These are phyloP conservation scores for Phialemoniopsis sp. DNA, from an alignment of 2,329 filamentous ascomycete genomes.

Conservation along the genomic window DNA sequence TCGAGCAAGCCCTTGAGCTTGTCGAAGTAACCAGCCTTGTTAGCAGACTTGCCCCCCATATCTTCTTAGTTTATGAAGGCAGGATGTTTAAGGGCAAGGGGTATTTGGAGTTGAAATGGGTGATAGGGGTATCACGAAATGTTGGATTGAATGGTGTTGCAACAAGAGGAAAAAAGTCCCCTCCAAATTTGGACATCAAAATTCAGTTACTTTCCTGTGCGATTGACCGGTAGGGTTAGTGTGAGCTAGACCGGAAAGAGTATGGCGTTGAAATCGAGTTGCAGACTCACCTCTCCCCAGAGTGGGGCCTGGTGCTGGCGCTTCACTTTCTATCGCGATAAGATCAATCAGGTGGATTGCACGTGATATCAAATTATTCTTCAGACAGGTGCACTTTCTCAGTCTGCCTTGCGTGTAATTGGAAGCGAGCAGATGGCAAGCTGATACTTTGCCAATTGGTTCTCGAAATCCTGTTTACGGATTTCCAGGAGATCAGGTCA, in stretches of 20 bases:
- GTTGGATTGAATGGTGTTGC: too few relatives aligned
- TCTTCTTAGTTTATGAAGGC: slow-evolving; percentile 90
- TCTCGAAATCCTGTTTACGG: neutral
- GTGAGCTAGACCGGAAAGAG: slow-evolving; percentile 18
- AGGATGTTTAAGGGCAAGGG: slow-evolving; percentile 94
- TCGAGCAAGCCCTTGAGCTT: slow-evolving; percentile 98
- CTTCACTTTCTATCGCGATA: too few relatives aligned
- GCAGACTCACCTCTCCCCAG: too few relatives aligned
- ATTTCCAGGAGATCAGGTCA: too few relatives aligned
- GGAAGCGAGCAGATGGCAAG: neutral
- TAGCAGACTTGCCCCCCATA: slow-evolving; percentile 95
- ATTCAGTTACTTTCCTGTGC: too few relatives aligned
- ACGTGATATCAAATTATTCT: slow-evolving; percentile 7
- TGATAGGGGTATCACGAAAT: neutral
- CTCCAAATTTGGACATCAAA: slow-evolving; percentile 4
- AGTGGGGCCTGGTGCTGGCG: too few relatives aligned
- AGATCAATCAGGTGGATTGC: neutral
- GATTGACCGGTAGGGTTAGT: slow-evolving; percentile 26
- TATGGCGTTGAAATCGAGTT: neutral
- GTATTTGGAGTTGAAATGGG: slow-evolving; percentile 13
- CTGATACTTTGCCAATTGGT: neutral
- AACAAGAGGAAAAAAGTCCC: too few relatives aligned
- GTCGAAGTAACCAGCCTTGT: slow-evolving; percentile 98
- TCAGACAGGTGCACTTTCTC: neutral
- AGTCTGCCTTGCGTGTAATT: slow-evolving; percentile 4